A percentile compares a stretch with the other conserved stretches of the same genome.
Evolutionary conservation across 208 protist species (phyloP).

Genomic region (Acanthamoeba lenticulata): DNA sequence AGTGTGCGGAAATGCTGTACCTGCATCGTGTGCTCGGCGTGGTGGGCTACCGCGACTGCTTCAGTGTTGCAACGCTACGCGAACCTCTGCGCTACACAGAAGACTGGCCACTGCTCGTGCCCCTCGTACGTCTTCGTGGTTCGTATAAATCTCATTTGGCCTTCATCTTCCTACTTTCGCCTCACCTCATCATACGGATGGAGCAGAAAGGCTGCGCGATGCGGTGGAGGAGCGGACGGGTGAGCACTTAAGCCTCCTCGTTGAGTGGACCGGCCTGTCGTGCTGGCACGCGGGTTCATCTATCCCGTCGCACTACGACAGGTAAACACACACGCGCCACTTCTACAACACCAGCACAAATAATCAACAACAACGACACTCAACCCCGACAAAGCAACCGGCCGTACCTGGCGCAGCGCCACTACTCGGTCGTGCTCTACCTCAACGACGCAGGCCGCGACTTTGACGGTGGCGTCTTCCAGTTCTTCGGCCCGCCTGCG

Average conservation of each 20-base stretch:
- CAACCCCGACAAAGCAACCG: neutral
- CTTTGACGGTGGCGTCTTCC: slow-evolving; percentile 60
- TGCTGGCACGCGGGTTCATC: slow-evolving; percentile 42
- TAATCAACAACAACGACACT: too few species aligned
- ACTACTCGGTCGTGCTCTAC: slow-evolving; percentile 60
- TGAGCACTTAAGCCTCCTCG: neutral
- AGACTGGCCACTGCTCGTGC: neutral
- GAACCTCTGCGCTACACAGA: neutral
- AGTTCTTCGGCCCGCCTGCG: neutral
- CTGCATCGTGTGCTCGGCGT: neutral
- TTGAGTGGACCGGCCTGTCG: slow-evolving; percentile 50
- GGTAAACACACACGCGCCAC: neutral
- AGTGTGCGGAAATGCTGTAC: neutral
- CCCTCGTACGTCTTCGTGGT: slow-evolving; percentile 1
- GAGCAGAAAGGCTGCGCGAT: neutral
- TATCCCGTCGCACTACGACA: slow-evolving; percentile 41
- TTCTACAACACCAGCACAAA: neutral
- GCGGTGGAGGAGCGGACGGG: neutral
- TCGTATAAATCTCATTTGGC: neutral
- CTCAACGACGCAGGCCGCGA: slow-evolving; percentile 25
- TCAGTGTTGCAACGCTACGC: slow-evolving; percentile 43
- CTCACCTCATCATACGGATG: neutral
- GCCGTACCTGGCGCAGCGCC: slow-evolving; percentile 24
- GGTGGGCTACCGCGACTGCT: slow-evolving; percentile 57
- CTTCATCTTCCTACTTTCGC: neutral